A percentile compares a stretch with the other conserved stretches of the same genome.
These are phyloP conservation scores for Chiua sp. DNA, from an alignment of 1,284 basidiomycete genomes.

Conservation along the genomic window DNA sequence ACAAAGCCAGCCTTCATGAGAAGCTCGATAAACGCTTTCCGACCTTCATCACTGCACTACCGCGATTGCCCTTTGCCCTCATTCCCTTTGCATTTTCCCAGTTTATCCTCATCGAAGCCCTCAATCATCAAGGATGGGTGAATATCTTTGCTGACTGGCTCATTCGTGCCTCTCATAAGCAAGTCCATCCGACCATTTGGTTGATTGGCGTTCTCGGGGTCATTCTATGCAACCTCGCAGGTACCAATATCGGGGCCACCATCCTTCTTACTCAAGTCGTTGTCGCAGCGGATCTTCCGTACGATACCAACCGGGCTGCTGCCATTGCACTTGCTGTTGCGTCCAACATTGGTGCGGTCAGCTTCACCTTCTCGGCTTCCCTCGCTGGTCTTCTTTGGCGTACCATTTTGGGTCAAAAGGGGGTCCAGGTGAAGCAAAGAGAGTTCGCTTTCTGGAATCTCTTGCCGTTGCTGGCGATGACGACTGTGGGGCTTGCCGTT, in stretches of 20 bases:
- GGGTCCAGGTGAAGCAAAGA: conserved; percentile 65
- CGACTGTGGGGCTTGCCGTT: conserved; percentile 54
- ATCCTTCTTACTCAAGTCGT: conserved; percentile 80
- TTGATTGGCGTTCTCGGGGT: conserved; percentile 66
- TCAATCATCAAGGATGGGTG: conserved; percentile 92
- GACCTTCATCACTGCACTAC: conserved; percentile 72
- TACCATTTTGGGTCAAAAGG: conserved; percentile 80
- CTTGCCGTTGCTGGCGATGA: conserved; percentile 61
- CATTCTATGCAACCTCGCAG: conserved; percentile 86
- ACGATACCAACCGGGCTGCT: conserved; percentile 39
- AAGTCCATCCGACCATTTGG: conserved; percentile 60
- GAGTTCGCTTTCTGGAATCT: conserved; percentile 82
- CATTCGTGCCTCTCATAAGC: conserved; percentile 47
- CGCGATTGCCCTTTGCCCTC: conserved; percentile 79
- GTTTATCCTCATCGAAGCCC: conserved; percentile 92
- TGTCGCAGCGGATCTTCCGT: conserved; percentile 32
- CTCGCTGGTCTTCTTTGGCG: conserved; percentile 93
- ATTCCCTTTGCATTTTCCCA: conserved; percentile 95
- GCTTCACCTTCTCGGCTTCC: conserved; percentile 89
- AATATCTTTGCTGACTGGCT: conserved; percentile 83
- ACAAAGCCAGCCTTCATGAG: conserved; percentile 25
- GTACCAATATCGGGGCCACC: conserved; percentile 96
- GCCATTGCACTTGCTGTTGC: conserved; percentile 77
- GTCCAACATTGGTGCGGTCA: conserved; percentile 93
- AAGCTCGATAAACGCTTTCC: conserved; percentile 61